Conservation (phyloP, 164 flowering plant genomes). For the Sedum album region DNA sequence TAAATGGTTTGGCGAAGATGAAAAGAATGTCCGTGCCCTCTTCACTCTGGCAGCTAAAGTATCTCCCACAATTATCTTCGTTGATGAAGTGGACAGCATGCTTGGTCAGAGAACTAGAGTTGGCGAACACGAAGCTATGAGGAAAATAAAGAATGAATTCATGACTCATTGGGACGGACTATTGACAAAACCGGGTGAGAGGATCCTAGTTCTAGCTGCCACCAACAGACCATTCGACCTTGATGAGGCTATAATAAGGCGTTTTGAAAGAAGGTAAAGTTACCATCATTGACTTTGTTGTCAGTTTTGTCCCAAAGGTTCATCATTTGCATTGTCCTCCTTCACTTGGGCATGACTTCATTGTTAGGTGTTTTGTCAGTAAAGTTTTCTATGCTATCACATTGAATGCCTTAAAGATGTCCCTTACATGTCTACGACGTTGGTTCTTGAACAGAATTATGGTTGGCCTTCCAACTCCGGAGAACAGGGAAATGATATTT, state of each 20-base stretch:
- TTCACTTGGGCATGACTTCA: too few relatives aligned
- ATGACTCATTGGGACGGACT: too few relatives aligned
- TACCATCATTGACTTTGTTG: too few relatives aligned
- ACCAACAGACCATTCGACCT: constrained; percentile 97
- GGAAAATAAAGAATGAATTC: too few relatives aligned
- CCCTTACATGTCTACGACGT: background rate
- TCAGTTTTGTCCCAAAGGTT: too few relatives aligned
- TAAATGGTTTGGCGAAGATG: constrained; percentile 99
- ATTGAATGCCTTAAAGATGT: background rate
- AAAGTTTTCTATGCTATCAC: background rate
- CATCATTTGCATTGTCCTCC: too few relatives aligned
- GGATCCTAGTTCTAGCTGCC: constrained; percentile 90
- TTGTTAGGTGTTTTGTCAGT: too few relatives aligned
- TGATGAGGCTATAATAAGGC: constrained; percentile 94
- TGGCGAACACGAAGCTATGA: too few relatives aligned
- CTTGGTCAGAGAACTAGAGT: constrained; percentile 81
- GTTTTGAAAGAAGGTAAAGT: constrained; percentile 90
- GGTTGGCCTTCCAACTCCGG: constrained; percentile 79
- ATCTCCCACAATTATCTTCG: too few relatives aligned
- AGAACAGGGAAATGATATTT: constrained; percentile 68
- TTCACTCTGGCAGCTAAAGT: too few relatives aligned
- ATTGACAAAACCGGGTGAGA: constrained; percentile 73
- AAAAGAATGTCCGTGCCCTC: constrained; percentile 88
- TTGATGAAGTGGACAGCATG: constrained; percentile 99
- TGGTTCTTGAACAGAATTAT: constrained; percentile 49